A percentile compares a stretch with the other conserved stretches of the same genome.
Conservation (phyloP, 2,329 filamentous ascomycete species). For the Hypoxylon sp. region DNA sequence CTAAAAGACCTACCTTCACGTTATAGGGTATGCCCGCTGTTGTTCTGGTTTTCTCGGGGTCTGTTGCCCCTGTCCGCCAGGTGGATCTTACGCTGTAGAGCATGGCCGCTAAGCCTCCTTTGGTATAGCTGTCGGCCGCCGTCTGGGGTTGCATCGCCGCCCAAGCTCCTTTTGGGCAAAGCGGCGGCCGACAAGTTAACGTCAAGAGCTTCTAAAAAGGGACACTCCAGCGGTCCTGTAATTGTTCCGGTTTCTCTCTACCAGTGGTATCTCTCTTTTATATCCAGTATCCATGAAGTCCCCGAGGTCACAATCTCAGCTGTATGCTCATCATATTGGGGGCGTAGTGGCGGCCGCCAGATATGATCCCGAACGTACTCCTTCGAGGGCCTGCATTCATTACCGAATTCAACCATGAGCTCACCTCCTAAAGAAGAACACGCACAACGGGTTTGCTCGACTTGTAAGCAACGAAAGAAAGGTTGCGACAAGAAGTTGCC, state of each 20-base stretch:
- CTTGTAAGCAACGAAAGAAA: neutral
- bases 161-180: neutral
- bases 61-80: neutral
- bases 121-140: neutral
- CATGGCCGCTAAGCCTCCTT: neutral
- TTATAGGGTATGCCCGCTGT: neutral
- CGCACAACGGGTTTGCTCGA: slow-evolving; percentile 1
- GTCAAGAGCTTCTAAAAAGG: neutral
- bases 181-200: slow-evolving; percentile 3
- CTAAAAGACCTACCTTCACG: neutral
- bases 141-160: neutral
- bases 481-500: slow-evolving; percentile 4
- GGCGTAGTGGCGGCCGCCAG: neutral
- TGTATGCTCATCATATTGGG: neutral
- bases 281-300: neutral
- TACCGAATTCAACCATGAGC: neutral
- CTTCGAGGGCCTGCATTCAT: neutral
- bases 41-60: neutral
- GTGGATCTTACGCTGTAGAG: neutral
- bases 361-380: neutral
- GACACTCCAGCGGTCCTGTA: neutral
- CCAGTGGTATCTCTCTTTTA: neutral
- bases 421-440: neutral
- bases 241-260: neutral
- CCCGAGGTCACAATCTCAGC: neutral